Base-by-base conservation (phyloP, 108 stramenopile species). In the Pseudonitzschia multistriata region DNA sequence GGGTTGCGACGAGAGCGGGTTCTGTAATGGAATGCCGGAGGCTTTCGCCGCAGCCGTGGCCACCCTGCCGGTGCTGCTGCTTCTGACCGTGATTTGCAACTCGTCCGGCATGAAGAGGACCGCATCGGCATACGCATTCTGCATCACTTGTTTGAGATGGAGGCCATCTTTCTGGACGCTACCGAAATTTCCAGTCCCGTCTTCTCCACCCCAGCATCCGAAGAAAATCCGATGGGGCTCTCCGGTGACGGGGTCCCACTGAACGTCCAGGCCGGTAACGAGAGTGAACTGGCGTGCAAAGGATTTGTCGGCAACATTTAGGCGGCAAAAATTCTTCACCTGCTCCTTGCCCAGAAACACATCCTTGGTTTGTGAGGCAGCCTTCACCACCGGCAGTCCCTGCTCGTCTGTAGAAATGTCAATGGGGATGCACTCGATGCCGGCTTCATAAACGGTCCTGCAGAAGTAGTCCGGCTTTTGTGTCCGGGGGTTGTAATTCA, bases 151-250 rank as follows among this genome's bases (percentile, higher is more conserved):
- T 13, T n/a, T 33, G 2, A 71, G 35, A 15, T 37, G 55, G 10
- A 35, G n/a, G 7, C 70, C 70, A 47, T 73, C 22, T 1, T 37
- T 21, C 19, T 62, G 19, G 22, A 39, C 72, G 36, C 62, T 42
- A 2, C 56, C 63, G 33, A 73, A 73, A 49, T 73, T 73, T 6
- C 72, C 72, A 19, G 21, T 52, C 11, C 72, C 72, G 22, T 40
- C 61, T 8, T 40, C 40, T 54, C 52, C 52, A 29, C 72, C 72
- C 47, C 37, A 54, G 52, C 72, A 64, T 5, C 72, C 72, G 65
- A 71, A 71, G 47, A 71, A 62, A 2, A 71, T 45, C 19, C 45
- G 57, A 5, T 60, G 40, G 24, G 70, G 70, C 25, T 39, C 25
- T 36, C 68, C 68, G 14, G 15, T 25, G 14, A 17, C 33, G n/a